These are phyloP conservation scores for Hypoxylon sp. DNA, from an alignment of 2,329 filamentous ascomycete genomes.

Conservation along the genomic window DNA sequence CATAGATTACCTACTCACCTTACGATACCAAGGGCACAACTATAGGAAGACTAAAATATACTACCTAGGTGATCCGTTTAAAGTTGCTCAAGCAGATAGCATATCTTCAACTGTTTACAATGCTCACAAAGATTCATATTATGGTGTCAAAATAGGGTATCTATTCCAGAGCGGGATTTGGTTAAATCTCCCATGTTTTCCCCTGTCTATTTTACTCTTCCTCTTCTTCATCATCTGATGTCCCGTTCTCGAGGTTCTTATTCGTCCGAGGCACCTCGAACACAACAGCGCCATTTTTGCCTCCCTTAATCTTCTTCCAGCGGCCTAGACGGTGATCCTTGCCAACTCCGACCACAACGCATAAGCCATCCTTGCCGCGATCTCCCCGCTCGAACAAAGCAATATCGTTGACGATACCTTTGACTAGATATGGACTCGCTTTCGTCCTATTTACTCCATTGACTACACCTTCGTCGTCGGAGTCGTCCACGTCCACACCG, in stretches of 20 bases:
- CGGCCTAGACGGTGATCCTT: slow-evolving; percentile 88
- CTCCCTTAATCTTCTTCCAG: slow-evolving; percentile 77
- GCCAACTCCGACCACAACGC: slow-evolving; percentile 87
- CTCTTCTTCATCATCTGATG: slow-evolving; percentile 48
- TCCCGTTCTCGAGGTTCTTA: slow-evolving; percentile 40
- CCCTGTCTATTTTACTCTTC: slow-evolving; percentile 15
- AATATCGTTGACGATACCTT: slow-evolving; percentile 90
- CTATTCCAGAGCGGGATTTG: slow-evolving; percentile 39
- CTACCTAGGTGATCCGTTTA: neutral
- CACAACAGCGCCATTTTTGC: slow-evolving; percentile 86
- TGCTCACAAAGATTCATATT: neutral
- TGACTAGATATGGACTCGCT: slow-evolving; percentile 59
- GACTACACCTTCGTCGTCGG: slow-evolving; percentile 49
- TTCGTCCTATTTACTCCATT: slow-evolving; percentile 41
- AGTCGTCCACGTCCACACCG: slow-evolving; percentile 47
- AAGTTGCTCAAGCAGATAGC: neutral
- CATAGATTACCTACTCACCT: neutral
- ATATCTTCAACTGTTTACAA: neutral
- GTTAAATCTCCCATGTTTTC: slow-evolving; percentile 23
- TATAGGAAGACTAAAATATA: neutral
- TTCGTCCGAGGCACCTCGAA: slow-evolving; percentile 80
- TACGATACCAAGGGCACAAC: neutral
- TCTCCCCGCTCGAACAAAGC: slow-evolving; percentile 88
- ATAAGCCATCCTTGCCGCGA: slow-evolving; percentile 81
- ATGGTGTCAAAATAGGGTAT: slow-evolving; percentile 41